These are phyloP conservation scores for Pseudogymnoascus sp. DNA, from an alignment of 2,329 filamentous ascomycete species.

Conservation along the genomic window DNA sequence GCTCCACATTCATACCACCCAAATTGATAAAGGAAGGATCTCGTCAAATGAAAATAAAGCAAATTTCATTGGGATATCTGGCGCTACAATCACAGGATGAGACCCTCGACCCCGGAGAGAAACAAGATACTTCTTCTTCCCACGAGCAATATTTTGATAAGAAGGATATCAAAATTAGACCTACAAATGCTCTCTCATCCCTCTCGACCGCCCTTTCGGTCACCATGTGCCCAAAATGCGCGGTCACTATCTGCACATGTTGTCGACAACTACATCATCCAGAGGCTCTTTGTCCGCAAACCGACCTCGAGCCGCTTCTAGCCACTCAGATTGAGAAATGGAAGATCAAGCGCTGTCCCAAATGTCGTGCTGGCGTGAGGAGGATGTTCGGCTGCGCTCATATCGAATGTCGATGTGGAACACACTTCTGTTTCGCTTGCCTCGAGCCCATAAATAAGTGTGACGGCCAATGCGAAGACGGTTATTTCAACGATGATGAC, in stretches of 20 bases:
- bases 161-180: background rate
- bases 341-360: conserved; percentile 42
- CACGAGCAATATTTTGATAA: background rate
- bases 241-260: conserved; percentile 32
- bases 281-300: conserved; percentile 28
- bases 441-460: conserved; percentile 23
- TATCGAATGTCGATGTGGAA: conserved; percentile 40
- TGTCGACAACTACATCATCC: conserved; percentile 37
- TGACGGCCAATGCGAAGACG: background rate
- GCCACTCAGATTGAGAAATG: conserved; percentile 32
- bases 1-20: conserved; percentile 39
- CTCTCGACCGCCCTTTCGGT: conserved; percentile 10
- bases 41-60: background rate
- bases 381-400: conserved; percentile 41
- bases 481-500: conserved; percentile 21
- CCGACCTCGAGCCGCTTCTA: conserved; percentile 29
- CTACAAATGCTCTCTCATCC: background rate
- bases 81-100: background rate
- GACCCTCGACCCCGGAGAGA: background rate
- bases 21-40: conserved; percentile 17
- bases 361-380: conserved; percentile 38
- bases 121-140: background rate
- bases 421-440: conserved; percentile 43
- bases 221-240: conserved; percentile 38
- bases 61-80: background rate